Evolutionary conservation across 192 early-diverging fungal genomes (phyloP).

Genomic region (Dissophora globulifera): DNA sequence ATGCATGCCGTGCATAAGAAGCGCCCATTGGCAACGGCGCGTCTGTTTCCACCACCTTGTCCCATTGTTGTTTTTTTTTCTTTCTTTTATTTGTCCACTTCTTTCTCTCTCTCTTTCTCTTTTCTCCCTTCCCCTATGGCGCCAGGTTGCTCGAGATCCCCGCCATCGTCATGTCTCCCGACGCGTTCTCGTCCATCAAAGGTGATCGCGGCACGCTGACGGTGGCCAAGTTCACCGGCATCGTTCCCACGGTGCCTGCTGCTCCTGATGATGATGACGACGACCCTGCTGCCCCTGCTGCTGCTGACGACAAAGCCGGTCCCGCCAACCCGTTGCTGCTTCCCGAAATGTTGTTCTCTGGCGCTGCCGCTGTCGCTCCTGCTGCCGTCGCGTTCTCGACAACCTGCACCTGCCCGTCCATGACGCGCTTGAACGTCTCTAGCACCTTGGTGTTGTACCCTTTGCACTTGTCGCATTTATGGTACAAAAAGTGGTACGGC

Average conservation of each 20-base stretch:
- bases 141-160: slow-evolving; percentile 49
- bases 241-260: not conserved
- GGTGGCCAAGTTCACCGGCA: slow-evolving; percentile 2
- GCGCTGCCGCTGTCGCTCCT: slow-evolving; percentile 13
- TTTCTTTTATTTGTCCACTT: not conserved
- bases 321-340: slow-evolving; percentile 13
- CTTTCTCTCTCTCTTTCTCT: not conserved
- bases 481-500: slow-evolving; percentile 96
- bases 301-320: not conserved
- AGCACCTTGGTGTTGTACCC: slow-evolving; percentile 94
- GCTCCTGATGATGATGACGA: not conserved
- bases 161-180: slow-evolving; percentile 46
- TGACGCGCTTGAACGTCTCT: slow-evolving; percentile 59
- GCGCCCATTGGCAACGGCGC: too few relatives aligned
- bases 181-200: slow-evolving; percentile 48
- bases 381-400: slow-evolving; percentile 33
- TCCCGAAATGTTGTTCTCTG: slow-evolving; percentile 34
- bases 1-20: too few relatives aligned
- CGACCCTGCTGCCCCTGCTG: slow-evolving; percentile 1
- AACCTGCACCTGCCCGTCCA: slow-evolving; percentile 31
- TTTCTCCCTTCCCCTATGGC: slow-evolving; percentile 3
- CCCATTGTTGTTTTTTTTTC: too few relatives aligned
- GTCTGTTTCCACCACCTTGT: too few relatives aligned
- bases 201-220: slow-evolving; percentile 16
- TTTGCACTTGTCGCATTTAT: slow-evolving; percentile 87